Percentiles rank a stretch among this genome's conserved stretches.
phyloP scores from a whole-genome alignment of 148 eudicot genomes.

The Rhododendron ferrugineum region DNA sequence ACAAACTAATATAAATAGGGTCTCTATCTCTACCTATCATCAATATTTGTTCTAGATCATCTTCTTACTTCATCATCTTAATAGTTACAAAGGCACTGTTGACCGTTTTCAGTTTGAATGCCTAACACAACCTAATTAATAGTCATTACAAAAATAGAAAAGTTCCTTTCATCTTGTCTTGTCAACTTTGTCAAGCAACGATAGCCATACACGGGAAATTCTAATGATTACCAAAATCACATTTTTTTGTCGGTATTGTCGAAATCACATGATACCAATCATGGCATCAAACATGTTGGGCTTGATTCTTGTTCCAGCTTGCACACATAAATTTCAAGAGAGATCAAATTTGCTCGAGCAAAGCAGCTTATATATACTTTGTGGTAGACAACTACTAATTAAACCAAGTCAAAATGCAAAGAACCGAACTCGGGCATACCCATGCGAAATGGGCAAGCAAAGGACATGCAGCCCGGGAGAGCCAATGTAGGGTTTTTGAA shows the following conservation, averaged over 20 bases:
- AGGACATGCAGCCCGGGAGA: background rate
- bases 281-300: background rate
- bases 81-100: background rate
- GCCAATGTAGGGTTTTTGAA: background rate
- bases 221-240: background rate
- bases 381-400: background rate
- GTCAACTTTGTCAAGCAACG: background rate
- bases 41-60: background rate
- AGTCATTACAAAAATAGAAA: background rate
- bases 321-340: background rate
- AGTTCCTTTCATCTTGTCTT: background rate
- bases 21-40: background rate
- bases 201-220: background rate
- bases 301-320: background rate
- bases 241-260: background rate
- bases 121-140: background rate
- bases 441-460: background rate
- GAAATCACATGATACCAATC: background rate
- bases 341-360: background rate
- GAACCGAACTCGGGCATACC: background rate
- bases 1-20: background rate
- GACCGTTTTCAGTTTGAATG: background rate
- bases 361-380: background rate
- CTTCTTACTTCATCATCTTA: background rate
- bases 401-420: background rate